Evolutionary conservation across 257 asterid species (phyloP).

Genomic region (Solanum dulcamara): DNA sequence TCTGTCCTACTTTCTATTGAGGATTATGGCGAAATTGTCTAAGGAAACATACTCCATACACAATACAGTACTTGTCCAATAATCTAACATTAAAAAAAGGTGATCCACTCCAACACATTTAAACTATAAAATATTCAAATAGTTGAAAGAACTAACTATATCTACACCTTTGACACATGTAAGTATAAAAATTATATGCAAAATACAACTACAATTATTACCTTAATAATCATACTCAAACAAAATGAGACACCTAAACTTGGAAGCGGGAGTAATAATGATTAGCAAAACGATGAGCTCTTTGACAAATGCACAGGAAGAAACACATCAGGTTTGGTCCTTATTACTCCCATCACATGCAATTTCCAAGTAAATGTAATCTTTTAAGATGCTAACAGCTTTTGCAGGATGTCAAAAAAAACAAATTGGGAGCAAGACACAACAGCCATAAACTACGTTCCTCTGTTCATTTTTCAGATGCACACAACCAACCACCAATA

Average conservation of each 20-base stretch:
- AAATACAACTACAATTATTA: neutral
- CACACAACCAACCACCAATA: neutral
- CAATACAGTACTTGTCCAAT: neutral
- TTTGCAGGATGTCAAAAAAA: neutral
- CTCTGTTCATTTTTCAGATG: neutral
- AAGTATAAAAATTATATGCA: neutral
- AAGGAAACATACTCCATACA: neutral
- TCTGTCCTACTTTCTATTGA: neutral
- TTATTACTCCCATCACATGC: neutral
- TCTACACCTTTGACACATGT: neutral
- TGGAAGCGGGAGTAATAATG: neutral
- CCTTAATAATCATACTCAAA: neutral
- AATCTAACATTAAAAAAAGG: neutral
- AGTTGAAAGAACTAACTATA: neutral
- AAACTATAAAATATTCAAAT: neutral
- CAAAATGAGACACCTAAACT: neutral
- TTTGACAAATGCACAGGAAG: neutral
- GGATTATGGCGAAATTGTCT: neutral
- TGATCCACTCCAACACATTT: neutral
- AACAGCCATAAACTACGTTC: neutral
- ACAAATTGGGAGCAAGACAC: neutral
- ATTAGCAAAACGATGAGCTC: neutral
- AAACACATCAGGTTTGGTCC: neutral
- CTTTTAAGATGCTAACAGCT: neutral
- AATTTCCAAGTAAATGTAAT: neutral